Evolutionary conservation across 108 stramenopile species (phyloP).

Genomic region (Cyclotella kingstonii): DNA sequence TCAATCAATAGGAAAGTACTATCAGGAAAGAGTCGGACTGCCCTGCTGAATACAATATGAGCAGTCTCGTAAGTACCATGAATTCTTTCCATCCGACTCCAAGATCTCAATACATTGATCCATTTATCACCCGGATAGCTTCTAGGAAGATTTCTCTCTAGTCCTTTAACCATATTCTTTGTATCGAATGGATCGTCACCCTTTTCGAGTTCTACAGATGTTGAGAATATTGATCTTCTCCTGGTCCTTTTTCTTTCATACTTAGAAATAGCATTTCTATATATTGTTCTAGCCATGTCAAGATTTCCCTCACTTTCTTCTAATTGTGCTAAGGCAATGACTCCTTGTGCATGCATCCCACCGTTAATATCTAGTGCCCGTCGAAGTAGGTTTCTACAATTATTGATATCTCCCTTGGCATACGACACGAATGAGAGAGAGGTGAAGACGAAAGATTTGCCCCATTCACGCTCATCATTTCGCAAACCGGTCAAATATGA

Average conservation of each 20-base stretch:
- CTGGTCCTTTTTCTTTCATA: slow-evolving; percentile 32
- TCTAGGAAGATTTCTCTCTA: slow-evolving; percentile 8
- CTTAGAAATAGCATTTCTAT: slow-evolving; percentile 31
- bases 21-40: slow-evolving; percentile 52
- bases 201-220: background rate
- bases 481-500: slow-evolving; percentile 57
- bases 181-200: slow-evolving; percentile 14
- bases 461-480: slow-evolving; percentile 49
- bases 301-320: slow-evolving; percentile 72
- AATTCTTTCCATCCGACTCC: slow-evolving; percentile 73
- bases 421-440: slow-evolving; percentile 66
- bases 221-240: slow-evolving; percentile 1
- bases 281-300: slow-evolving; percentile 58
- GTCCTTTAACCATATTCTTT: slow-evolving; percentile 5
- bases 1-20: slow-evolving; percentile 44
- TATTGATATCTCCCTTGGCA: slow-evolving; percentile 50
- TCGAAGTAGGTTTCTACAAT: slow-evolving; percentile 49
- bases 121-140: slow-evolving; percentile 78
- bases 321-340: slow-evolving; percentile 68
- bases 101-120: slow-evolving; percentile 68
- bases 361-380: slow-evolving; percentile 57
- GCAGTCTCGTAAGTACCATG: slow-evolving; percentile 57
- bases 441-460: slow-evolving; percentile 64
- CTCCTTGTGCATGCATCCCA: slow-evolving; percentile 67
- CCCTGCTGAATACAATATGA: slow-evolving; percentile 60